Evolutionary conservation across 2,329 filamentous ascomycete species (phyloP).

Genomic region (Nigrospora osmanthi): DNA sequence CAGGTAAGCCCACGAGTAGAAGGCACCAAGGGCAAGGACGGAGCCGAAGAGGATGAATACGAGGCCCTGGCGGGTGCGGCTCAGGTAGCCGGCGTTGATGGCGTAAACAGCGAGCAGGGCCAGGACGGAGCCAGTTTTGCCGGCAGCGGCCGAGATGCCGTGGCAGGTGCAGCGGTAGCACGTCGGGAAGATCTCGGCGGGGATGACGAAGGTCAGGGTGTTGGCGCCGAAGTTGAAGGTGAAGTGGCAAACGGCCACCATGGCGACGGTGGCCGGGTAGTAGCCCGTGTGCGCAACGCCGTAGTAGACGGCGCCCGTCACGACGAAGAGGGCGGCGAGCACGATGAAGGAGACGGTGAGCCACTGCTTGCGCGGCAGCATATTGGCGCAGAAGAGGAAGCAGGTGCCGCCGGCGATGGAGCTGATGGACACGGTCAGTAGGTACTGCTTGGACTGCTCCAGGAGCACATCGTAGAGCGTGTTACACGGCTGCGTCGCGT

Average conservation of each 20-base stretch:
- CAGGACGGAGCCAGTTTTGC: constrained; percentile 42
- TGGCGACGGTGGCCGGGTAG: constrained; percentile 34
- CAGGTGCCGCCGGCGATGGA: constrained; percentile 42
- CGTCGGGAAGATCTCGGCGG: constrained; percentile 58
- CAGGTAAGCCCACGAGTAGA: constrained; percentile 44
- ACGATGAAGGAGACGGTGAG: constrained; percentile 40
- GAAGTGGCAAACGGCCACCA: constrained; percentile 45
- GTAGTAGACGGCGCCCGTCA: constrained; percentile 43
- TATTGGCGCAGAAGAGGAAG: constrained; percentile 39
- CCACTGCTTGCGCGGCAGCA: constrained; percentile 38
- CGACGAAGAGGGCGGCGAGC: constrained; percentile 36
- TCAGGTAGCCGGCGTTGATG: constrained; percentile 36
- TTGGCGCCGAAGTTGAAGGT: constrained; percentile 53
- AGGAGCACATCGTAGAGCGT: constrained; percentile 44
- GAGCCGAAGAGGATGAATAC: constrained; percentile 43
- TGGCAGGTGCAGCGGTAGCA: constrained; percentile 55
- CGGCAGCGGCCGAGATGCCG: constrained; percentile 52
- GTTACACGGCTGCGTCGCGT: constrained; percentile 37
- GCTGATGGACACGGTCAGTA: constrained; percentile 41
- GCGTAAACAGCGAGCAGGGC: constrained; percentile 24
- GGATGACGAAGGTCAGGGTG: constrained; percentile 55
- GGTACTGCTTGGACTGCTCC: constrained; percentile 44
- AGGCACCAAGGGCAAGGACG: constrained; percentile 38
- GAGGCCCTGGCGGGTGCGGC: constrained; percentile 35
- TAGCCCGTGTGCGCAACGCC: constrained; percentile 31